A percentile compares a stretch with the other conserved stretches of the same genome.
Conservation (phyloP, 257 asterid genomes). For the Solanum rostratum region DNA sequence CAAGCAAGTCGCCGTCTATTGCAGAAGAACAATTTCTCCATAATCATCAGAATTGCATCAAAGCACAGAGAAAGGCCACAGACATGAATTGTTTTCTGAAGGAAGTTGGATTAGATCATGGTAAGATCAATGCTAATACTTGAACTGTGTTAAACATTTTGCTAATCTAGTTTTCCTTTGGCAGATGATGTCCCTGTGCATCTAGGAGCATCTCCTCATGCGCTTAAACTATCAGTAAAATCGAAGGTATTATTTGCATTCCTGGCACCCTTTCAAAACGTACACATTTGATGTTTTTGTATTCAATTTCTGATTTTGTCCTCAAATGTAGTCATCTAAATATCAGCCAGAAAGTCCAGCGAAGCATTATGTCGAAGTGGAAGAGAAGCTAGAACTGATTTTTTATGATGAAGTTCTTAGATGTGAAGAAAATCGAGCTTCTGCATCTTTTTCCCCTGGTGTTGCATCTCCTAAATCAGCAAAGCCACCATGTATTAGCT, state of each 20-base stretch:
- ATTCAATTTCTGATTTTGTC: background rate
- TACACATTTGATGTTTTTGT: background rate
- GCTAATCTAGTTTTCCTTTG: background rate
- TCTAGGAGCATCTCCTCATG: slow-evolving; percentile 13
- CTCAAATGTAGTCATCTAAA: slow-evolving; percentile 8
- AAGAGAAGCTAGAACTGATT: slow-evolving; percentile 27
- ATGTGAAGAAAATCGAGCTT: too few species aligned
- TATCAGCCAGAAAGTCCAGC: slow-evolving; percentile 14
- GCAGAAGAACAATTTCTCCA: slow-evolving; percentile 58
- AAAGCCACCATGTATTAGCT: slow-evolving; percentile 12
- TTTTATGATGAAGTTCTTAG: slow-evolving; percentile 4
- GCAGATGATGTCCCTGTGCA: background rate
- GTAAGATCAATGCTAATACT: slow-evolving; percentile 7
- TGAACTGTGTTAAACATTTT: background rate
- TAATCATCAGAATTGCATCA: slow-evolving; percentile 62
- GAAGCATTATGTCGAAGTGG: slow-evolving; percentile 30
- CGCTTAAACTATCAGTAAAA: slow-evolving; percentile 16
- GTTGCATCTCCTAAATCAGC: slow-evolving; percentile 43
- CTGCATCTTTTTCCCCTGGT: slow-evolving; percentile 22
- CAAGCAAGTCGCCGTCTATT: slow-evolving; percentile 32
- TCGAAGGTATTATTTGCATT: background rate
- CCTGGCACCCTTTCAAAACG: background rate
- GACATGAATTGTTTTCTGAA: slow-evolving; percentile 45
- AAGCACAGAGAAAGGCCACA: slow-evolving; percentile 34
- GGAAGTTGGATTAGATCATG: slow-evolving; percentile 50